A percentile compares a stretch with the other conserved stretches of the same genome.
Conservation (phyloP, 2,329 filamentous ascomycete species). For the Coleophoma eucalyptorum region DNA sequence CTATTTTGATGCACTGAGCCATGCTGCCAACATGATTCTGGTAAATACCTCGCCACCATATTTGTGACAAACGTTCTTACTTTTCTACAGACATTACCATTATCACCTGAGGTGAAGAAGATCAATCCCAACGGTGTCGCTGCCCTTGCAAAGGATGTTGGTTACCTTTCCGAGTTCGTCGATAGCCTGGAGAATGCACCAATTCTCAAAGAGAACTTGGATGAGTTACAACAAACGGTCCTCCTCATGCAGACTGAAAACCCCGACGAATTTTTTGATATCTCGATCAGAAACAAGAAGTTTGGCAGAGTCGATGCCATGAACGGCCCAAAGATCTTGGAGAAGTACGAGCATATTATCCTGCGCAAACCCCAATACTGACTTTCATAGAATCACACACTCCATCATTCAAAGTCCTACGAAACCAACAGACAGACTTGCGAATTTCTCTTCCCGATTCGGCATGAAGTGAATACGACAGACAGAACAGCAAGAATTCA, state of each 20-base stretch:
- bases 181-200: constrained; percentile 76
- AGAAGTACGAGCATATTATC: constrained; percentile 63
- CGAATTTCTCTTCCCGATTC: constrained; percentile 72
- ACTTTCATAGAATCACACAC: constrained; percentile 53
- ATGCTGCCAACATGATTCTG: constrained; percentile 83
- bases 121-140: constrained; percentile 86
- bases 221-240: constrained; percentile 91
- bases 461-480: constrained; percentile 48
- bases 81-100: constrained; percentile 21
- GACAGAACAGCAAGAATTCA: too few species aligned
- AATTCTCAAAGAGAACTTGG: constrained; percentile 84
- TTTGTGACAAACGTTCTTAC: constrained; percentile 1
- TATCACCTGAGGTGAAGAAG: constrained; percentile 73
- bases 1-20: constrained; percentile 92
- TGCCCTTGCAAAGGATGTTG: constrained; percentile 77
- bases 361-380: constrained; percentile 3
- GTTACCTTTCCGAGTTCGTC: constrained; percentile 83
- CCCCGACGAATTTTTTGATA: constrained; percentile 95
- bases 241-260: constrained; percentile 84
- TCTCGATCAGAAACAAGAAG: constrained; percentile 84
- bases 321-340: constrained; percentile 83
- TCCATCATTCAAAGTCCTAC: constrained; percentile 55
- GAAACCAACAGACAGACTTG: constrained; percentile 56
- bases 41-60: constrained; percentile 38
- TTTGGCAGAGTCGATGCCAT: constrained; percentile 90